A percentile compares a stretch with the other conserved stretches of the same genome.
phyloP scores from a whole-genome alignment of 1,139 yeast genomes.

The Geotrichum europaeum region DNA sequence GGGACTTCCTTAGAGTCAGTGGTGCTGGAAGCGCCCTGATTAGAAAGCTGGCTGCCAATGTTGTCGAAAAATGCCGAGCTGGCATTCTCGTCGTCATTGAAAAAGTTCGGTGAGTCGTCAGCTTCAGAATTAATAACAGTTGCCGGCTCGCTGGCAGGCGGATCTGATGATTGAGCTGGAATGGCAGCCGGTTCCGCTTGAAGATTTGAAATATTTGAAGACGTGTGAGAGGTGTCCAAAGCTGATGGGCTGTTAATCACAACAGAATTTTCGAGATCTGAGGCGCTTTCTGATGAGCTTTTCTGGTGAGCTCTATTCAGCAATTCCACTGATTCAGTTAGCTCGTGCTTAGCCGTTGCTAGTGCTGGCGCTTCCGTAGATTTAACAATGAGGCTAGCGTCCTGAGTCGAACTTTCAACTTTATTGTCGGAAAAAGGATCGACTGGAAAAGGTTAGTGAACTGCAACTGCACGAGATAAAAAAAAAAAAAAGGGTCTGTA shows the following conservation, averaged over 20 bases:
- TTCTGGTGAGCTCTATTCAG: too few species aligned
- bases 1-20: constrained; percentile 10
- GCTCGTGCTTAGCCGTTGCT: too few species aligned
- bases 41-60: background rate
- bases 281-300: too few species aligned
- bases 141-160: background rate
- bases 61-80: background rate
- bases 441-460: background rate
- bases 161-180: too few species aligned
- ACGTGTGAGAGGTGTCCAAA: too few species aligned
- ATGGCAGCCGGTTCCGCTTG: too few species aligned
- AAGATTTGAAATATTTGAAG: too few species aligned
- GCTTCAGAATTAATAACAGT: background rate
- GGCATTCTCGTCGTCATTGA: background rate
- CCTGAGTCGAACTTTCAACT: background rate
- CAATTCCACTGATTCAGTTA: too few species aligned
- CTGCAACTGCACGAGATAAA: background rate
- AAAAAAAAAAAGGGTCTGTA: background rate
- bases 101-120: constrained; percentile 10
- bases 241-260: too few species aligned
- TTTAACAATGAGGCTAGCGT: background rate
- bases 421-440: background rate
- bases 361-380: background rate
- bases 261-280: too few species aligned
- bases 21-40: background rate